Conservation (phyloP, 2,329 filamentous ascomycete genomes). For the Fusarium odoratissimum region DNA sequence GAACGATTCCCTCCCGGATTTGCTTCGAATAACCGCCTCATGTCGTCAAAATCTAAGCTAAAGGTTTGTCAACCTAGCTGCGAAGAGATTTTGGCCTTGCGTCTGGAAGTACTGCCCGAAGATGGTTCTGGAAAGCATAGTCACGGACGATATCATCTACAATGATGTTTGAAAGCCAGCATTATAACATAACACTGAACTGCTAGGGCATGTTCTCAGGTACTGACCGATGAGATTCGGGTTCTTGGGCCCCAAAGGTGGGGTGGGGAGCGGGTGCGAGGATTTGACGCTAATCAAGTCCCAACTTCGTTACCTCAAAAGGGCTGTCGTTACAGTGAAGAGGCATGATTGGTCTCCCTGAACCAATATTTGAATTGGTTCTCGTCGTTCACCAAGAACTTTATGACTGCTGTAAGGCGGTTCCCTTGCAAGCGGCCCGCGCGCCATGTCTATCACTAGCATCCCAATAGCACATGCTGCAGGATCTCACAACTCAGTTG, state of each 20-base stretch:
- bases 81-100: background rate
- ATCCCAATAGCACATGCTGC: slow-evolving; percentile 32
- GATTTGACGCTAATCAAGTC: slow-evolving; percentile 29
- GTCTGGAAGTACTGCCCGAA: background rate
- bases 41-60: slow-evolving; percentile 22
- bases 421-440: slow-evolving; percentile 38
- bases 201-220: background rate
- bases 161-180: background rate
- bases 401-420: slow-evolving; percentile 28
- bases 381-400: slow-evolving; percentile 23
- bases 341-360: slow-evolving; percentile 4
- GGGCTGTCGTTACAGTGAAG: slow-evolving; percentile 5
- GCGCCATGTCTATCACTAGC: slow-evolving; percentile 34
- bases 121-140: background rate
- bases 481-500: slow-evolving; percentile 29
- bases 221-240: slow-evolving; percentile 32
- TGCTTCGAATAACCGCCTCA: slow-evolving; percentile 32
- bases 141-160: background rate
- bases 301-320: slow-evolving; percentile 22
- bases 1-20: slow-evolving; percentile 30
- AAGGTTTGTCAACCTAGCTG: slow-evolving; percentile 7
- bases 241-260: slow-evolving; percentile 13
- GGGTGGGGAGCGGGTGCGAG: slow-evolving; percentile 26
- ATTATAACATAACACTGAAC: slow-evolving; percentile 1
- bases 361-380: slow-evolving; percentile 19